Percentiles rank a stretch among this genome's conserved stretches.
Evolutionary conservation across 2,329 filamentous ascomycete species (phyloP).

Genomic region (Fusarium sp.): DNA sequence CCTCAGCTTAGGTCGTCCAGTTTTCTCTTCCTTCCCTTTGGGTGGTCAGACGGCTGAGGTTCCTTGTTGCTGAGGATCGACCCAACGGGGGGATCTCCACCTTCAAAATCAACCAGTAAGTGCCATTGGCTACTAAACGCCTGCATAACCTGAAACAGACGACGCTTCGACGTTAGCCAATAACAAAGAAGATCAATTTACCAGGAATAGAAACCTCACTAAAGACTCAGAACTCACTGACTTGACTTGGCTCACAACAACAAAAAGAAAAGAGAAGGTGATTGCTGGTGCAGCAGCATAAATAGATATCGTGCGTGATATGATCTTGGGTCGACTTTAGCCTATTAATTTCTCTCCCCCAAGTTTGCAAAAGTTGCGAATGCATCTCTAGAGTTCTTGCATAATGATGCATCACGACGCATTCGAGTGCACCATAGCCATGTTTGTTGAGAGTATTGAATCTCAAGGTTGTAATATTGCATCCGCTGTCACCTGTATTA

Average conservation of each 20-base stretch:
- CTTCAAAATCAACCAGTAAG: constrained; percentile 4
- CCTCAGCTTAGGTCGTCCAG: background rate
- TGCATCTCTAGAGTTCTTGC: background rate
- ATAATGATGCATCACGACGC: background rate
- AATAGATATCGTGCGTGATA: background rate
- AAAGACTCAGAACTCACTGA: constrained; percentile 3
- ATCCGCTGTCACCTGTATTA: constrained; percentile 33
- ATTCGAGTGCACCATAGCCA: background rate
- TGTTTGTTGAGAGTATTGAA: background rate
- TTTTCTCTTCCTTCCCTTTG: background rate
- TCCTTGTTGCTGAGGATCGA: constrained; percentile 17
- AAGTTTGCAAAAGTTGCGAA: background rate
- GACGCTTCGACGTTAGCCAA: constrained; percentile 44
- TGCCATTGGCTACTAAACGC: constrained; percentile 47
- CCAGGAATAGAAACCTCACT: constrained; percentile 45
- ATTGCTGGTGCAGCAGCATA: background rate
- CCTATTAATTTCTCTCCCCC: background rate
- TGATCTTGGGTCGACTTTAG: background rate
- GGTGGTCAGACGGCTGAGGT: constrained; percentile 25
- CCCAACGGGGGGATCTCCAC: constrained; percentile 24
- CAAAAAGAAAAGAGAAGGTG: background rate
- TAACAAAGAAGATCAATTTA: constrained; percentile 26
- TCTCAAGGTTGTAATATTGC: constrained; percentile 21
- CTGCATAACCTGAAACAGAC: constrained; percentile 53
- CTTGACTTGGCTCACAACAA: constrained; percentile 2